phyloP scores from a whole-genome alignment of 495 filamentous ascomycete species.

The Rostrohypoxylon terebratum region DNA sequence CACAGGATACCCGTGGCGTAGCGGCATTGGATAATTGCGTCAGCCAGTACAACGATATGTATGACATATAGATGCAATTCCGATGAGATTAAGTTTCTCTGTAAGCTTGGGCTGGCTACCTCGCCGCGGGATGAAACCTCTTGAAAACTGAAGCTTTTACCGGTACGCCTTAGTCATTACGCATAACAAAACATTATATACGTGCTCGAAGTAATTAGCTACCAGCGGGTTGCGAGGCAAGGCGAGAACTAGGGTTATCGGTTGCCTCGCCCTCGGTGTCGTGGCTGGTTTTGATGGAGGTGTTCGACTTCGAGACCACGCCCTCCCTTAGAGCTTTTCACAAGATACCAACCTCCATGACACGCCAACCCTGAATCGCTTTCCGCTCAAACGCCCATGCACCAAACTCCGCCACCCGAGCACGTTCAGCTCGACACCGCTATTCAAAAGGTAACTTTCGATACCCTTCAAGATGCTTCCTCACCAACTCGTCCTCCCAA shows the following conservation, averaged over 20 bases:
- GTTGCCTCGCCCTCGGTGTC: slow-evolving; percentile 14
- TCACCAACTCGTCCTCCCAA: slow-evolving; percentile 47
- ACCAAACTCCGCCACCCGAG: slow-evolving; percentile 21
- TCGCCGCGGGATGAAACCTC: slow-evolving; percentile 9
- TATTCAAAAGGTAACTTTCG: neutral
- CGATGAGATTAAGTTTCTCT: neutral
- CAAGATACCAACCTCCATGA: neutral
- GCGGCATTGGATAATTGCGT: neutral
- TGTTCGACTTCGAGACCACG: slow-evolving; percentile 16
- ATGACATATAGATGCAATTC: neutral
- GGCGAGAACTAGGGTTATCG: slow-evolving; percentile 1
- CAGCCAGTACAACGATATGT: neutral
- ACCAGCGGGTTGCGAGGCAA: neutral
- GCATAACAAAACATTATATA: slow-evolving; percentile 32
- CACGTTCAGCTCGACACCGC: neutral
- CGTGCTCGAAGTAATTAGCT: slow-evolving; percentile 13
- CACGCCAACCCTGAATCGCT: slow-evolving; percentile 5
- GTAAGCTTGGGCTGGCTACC: neutral
- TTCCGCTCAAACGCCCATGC: slow-evolving; percentile 19
- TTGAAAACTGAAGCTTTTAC: slow-evolving; percentile 8
- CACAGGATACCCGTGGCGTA: slow-evolving; percentile 3
- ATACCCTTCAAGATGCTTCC: slow-evolving; percentile 41
- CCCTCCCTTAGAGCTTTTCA: neutral
- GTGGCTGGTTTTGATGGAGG: neutral
- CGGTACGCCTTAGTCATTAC: slow-evolving; percentile 23